Evolutionary conservation across 768 basidiomycete genomes (phyloP), one percentile per base, ranked within the genome.

Genomic region (Kwoniella sp.): DNA sequence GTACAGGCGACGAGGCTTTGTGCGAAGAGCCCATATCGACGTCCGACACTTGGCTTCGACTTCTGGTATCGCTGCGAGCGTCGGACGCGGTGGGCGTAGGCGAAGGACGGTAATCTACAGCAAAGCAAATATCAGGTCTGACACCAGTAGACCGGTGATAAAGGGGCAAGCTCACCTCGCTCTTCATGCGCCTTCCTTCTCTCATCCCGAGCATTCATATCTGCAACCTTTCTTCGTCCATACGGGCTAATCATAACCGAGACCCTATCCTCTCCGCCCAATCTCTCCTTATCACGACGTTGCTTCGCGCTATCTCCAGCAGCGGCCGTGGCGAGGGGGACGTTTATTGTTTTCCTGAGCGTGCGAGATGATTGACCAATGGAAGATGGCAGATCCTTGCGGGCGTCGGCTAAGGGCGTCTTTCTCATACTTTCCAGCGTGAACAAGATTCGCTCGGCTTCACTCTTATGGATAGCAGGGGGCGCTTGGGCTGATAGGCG

Each of bases 161-260:
- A n/a, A n/a, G n/a, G n/a, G n/a, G 30, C 4, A 48, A 51, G 34
- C 69, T 68, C 37, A 65, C 65, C 63, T 37, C 48, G 34, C 50
- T 56, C 62, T 38, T 64, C 63, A 25, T 61, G 51, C 29, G 58
- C 22, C 48, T 59, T 66, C 41, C 61, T 59, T 48, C 72, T 51
- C 20, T 52, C 60, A 30, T 74, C 72, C 50, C 69, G 61, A 3
- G 58, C 62, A 13, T 65, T 68, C 34, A 66, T 23, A 37, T 77
- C 76, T 2, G 64, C 70, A 37, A 71, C 70, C 51, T 63, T 67
- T 22, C 76, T 52, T 34, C 76, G 54, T 9, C 74, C 74, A 58
- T 78, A 78, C 28, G 76, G 76, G 61, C 76, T 78, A 52, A 78
- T 75, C 74, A 78, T 70, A 23, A 78, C 68, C n/a, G 69, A 74